Conservation (phyloP, 257 asterid genomes). For the Rauvolfia tetraphylla region DNA sequence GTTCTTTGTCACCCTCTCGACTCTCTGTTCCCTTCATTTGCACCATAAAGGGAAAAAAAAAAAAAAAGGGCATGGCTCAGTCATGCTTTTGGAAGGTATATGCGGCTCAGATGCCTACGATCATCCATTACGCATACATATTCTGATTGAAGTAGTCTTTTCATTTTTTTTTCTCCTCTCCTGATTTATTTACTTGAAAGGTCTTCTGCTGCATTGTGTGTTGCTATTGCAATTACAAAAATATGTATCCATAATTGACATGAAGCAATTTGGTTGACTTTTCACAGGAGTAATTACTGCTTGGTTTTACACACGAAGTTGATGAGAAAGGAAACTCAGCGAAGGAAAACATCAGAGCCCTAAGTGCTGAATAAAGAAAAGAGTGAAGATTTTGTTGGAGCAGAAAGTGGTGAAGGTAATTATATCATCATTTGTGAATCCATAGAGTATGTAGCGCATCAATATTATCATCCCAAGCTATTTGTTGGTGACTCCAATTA, state of each 20-base stretch:
- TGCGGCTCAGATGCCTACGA: background rate
- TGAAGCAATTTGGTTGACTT: background rate
- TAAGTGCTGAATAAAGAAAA: background rate
- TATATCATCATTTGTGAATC: background rate
- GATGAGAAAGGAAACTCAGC: background rate
- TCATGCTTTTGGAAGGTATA: background rate
- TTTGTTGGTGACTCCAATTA: background rate
- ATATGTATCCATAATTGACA: too few species aligned
- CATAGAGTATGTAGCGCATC: background rate
- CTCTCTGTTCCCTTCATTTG: constrained; percentile 73
- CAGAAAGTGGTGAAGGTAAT: background rate
- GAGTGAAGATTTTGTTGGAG: background rate
- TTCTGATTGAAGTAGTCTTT: background rate
- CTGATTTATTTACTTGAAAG: too few species aligned
- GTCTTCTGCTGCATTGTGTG: background rate
- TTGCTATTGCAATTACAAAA: background rate
- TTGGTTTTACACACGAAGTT: background rate
- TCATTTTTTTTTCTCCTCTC: too few species aligned
- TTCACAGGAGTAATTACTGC: too few species aligned
- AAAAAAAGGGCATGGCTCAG: background rate
- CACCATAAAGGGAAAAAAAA: background rate
- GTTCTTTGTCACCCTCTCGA: constrained; percentile 90
- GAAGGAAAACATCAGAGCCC: background rate
- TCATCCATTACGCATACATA: background rate
- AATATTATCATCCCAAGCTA: background rate